Conservation (phyloP, 1,284 basidiomycete genomes). For the Sphaerobolus stellatus region DNA sequence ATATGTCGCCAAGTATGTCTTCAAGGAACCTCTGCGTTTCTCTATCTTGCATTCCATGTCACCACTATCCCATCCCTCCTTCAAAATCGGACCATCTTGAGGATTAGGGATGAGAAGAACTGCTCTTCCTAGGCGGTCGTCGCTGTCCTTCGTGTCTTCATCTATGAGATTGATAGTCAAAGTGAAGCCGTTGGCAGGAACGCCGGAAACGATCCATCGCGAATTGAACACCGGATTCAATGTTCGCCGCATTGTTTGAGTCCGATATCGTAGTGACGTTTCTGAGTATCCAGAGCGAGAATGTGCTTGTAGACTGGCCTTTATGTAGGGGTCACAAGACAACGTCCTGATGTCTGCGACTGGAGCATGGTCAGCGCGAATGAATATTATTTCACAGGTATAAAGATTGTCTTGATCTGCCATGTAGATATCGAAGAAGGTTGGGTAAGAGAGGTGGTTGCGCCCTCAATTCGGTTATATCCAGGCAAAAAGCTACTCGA, state of each 20-base stretch:
- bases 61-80: constrained; percentile 25
- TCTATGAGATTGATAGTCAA: constrained; percentile 39
- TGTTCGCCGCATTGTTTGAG: constrained; percentile 36
- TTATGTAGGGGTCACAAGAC: constrained; percentile 43
- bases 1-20: constrained; percentile 34
- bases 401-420: constrained; percentile 33
- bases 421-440: neutral
- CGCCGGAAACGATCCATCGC: constrained; percentile 43
- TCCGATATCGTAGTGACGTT: constrained; percentile 36
- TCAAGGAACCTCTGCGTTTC: constrained; percentile 37
- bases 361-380: constrained; percentile 40
- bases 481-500: neutral
- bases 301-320: constrained; percentile 29
- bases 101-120: constrained; percentile 19
- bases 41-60: constrained; percentile 31
- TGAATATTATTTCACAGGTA: constrained; percentile 42
- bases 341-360: constrained; percentile 37
- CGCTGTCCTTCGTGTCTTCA: constrained; percentile 43
- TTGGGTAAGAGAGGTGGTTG: no score
- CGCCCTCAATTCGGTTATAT: neutral
- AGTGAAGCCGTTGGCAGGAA: constrained; percentile 38
- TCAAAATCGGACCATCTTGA: constrained; percentile 5
- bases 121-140: constrained; percentile 45
- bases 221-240: constrained; percentile 41
- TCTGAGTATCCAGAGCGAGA: constrained; percentile 30